Conservation (phyloP, 129 eudicot genomes). For the Tagetes erecta region DNA sequence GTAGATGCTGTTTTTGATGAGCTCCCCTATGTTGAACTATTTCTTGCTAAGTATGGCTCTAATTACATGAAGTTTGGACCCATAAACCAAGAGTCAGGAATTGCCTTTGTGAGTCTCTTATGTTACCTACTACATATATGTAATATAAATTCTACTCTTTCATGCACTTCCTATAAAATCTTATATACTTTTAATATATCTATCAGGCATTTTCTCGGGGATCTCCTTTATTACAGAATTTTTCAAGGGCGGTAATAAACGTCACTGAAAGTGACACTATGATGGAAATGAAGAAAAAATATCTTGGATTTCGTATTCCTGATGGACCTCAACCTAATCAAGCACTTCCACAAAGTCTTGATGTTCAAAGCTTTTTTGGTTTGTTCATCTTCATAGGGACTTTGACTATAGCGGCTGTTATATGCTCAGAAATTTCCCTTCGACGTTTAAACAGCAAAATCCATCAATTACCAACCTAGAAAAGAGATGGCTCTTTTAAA, state of each 20-base stretch:
- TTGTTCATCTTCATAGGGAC: not conserved
- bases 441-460: not conserved
- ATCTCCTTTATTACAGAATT: not conserved
- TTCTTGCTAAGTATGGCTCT: not conserved
- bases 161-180: not conserved
- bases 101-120: not conserved
- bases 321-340: not conserved
- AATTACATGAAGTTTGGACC: constrained; percentile 5
- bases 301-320: not conserved
- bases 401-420: not conserved
- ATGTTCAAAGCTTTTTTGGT: not conserved
- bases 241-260: not conserved
- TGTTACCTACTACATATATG: no score
- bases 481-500: not conserved
- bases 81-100: not conserved
- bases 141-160: no score
- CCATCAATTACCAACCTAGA: not conserved
- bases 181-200: not conserved
- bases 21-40: not conserved
- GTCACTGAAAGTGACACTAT: constrained; percentile 3
- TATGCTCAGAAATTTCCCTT: not conserved
- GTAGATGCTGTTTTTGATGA: not conserved
- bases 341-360: constrained; percentile 10
- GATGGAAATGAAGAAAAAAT: not conserved
- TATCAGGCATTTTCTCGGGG: not conserved